phyloP scores from a whole-genome alignment of 768 basidiomycete species.

The Leucocoprinus leucothites region DNA sequence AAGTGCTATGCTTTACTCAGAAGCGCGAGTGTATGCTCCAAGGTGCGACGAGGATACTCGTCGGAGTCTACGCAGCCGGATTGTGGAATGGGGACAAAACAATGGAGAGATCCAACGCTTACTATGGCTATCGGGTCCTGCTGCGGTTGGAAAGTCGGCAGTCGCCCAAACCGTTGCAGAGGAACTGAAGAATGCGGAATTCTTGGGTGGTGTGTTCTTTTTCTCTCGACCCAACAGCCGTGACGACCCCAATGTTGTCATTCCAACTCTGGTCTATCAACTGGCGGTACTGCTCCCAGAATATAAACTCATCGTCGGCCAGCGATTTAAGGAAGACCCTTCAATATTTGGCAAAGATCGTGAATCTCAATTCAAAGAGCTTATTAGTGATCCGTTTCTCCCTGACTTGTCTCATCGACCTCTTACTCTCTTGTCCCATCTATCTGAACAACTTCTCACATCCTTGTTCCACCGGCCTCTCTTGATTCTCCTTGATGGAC shows the following conservation, averaged over 20 bases:
- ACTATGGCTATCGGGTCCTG: slow-evolving; percentile 9
- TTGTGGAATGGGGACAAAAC: too few species aligned
- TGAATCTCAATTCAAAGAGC: neutral
- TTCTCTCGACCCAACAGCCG: neutral
- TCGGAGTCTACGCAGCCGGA: too few species aligned
- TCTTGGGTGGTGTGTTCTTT: slow-evolving; percentile 9
- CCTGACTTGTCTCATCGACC: neutral
- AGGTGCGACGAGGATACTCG: neutral
- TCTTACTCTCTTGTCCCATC: neutral
- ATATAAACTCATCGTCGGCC: neutral
- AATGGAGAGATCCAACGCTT: neutral
- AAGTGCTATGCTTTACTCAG: neutral
- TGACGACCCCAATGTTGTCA: neutral
- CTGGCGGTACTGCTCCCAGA: neutral
- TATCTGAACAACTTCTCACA: too few species aligned
- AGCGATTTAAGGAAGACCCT: neutral
- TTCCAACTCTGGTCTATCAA: slow-evolving; percentile 2
- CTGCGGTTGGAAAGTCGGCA: slow-evolving; percentile 10
- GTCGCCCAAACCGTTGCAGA: neutral
- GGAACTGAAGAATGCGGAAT: neutral
- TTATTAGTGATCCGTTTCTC: neutral
- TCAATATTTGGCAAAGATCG: neutral
- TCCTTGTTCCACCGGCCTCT: neutral
- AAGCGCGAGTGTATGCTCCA: neutral
- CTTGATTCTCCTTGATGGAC: neutral